A percentile compares a stretch with the other conserved stretches of the same genome.
These are phyloP conservation scores for Ogataea zsoltii DNA, from an alignment of 805 yeast genomes.

Conservation along the genomic window DNA sequence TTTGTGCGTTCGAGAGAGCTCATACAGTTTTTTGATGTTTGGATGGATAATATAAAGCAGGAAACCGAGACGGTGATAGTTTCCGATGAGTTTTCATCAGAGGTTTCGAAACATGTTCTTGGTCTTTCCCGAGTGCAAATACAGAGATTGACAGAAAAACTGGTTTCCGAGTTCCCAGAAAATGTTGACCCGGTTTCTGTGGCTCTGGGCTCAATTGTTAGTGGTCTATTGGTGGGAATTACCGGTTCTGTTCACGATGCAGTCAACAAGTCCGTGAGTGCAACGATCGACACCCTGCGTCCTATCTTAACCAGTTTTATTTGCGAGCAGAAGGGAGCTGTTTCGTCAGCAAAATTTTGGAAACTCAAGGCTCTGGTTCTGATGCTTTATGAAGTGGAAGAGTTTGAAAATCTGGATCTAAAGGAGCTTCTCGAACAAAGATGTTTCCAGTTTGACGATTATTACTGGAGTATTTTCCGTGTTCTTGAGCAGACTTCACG, in stretches of 20 bases:
- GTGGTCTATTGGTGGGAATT: slow-evolving; percentile 41
- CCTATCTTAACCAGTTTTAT: slow-evolving; percentile 27
- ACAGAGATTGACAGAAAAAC: slow-evolving; percentile 23
- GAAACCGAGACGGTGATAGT: slow-evolving; percentile 17
- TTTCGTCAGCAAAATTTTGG: slow-evolving; percentile 37
- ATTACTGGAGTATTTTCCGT: slow-evolving; percentile 41
- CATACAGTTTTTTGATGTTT: slow-evolving; percentile 45
- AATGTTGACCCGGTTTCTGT: slow-evolving; percentile 16
- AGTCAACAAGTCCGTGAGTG: slow-evolving; percentile 22
- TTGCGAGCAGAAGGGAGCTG: background rate
- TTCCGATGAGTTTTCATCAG: slow-evolving; percentile 34
- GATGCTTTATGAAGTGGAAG: slow-evolving; percentile 45
- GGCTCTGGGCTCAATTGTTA: slow-evolving; percentile 32
- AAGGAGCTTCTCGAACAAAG: slow-evolving; percentile 3
- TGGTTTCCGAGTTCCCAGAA: slow-evolving; percentile 14
- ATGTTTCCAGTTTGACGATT: slow-evolving; percentile 12
- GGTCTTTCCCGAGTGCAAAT: slow-evolving; percentile 51
- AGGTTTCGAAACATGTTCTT: slow-evolving; percentile 42
- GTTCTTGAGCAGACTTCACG: slow-evolving; percentile 38
- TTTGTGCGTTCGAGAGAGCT: slow-evolving; percentile 61
- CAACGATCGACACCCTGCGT: slow-evolving; percentile 17
- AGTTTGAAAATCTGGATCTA: slow-evolving; percentile 9
- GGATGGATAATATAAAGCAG: slow-evolving; percentile 34
- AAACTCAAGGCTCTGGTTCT: slow-evolving; percentile 47
- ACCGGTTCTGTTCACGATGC: slow-evolving; percentile 33